Conservation (phyloP, 768 basidiomycete species). For the Cystobasidiopsis lactophilus region DNA sequence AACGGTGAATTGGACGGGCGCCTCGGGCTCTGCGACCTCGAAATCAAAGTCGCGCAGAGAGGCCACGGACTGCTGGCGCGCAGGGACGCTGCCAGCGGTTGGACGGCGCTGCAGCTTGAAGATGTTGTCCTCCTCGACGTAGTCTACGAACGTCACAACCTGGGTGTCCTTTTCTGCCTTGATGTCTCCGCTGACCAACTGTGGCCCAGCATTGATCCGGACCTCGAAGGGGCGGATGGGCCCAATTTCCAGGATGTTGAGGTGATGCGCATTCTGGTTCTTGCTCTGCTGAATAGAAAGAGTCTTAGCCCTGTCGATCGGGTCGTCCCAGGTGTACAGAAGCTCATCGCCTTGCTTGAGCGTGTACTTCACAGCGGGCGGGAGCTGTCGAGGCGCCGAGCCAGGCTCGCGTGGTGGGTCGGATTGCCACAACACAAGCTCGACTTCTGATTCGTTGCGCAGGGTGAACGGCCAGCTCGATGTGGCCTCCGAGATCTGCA, state of each 20-base stretch:
- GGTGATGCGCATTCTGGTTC: slow-evolving; percentile 44
- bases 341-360: slow-evolving; percentile 35
- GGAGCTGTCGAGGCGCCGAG: too few relatives aligned
- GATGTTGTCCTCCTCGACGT: slow-evolving; percentile 59
- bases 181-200: slow-evolving; percentile 60
- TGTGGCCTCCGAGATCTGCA: slow-evolving; percentile 43
- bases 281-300: slow-evolving; percentile 45
- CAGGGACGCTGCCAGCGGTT: slow-evolving; percentile 4
- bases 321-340: slow-evolving; percentile 82
- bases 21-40: slow-evolving; percentile 32
- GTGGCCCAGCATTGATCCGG: slow-evolving; percentile 27
- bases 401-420: too few relatives aligned
- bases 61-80: slow-evolving; percentile 22
- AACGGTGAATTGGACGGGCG: slow-evolving; percentile 41
- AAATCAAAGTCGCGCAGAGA: slow-evolving; percentile 34
- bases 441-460: slow-evolving; percentile 64
- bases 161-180: slow-evolving; percentile 72
- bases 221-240: slow-evolving; percentile 74
- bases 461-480: slow-evolving; percentile 74
- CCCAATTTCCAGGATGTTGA: slow-evolving; percentile 94
- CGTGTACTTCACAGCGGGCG: slow-evolving; percentile 28
- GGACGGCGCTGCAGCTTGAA: slow-evolving; percentile 36
- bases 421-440: slow-evolving; percentile 47
- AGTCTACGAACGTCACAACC: slow-evolving; percentile 63
- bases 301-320: slow-evolving; percentile 60